Conservation (phyloP, 257 asterid species). For the Fraxinus americana region DNA sequence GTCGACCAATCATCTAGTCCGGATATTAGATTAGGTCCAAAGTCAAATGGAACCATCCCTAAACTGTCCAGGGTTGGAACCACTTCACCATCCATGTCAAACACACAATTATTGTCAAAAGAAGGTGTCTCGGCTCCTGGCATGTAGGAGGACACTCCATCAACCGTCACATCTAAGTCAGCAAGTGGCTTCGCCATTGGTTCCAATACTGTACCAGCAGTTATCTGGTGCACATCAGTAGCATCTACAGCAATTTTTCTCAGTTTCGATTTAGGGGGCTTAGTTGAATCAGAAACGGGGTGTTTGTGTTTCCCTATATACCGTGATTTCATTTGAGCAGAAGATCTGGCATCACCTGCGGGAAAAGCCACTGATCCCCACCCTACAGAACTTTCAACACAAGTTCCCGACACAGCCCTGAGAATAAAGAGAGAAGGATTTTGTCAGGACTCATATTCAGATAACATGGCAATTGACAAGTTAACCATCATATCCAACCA, state of each 20-base stretch:
- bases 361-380: conserved; percentile 53
- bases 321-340: conserved; percentile 39
- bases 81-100: conserved; percentile 41
- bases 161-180: conserved; percentile 35
- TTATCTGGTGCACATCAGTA: conserved; percentile 24
- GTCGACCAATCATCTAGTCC: conserved; percentile 65
- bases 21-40: conserved; percentile 46
- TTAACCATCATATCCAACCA: background rate
- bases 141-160: conserved; percentile 31
- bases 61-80: conserved; percentile 27
- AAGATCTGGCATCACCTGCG: conserved; percentile 40
- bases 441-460: background rate
- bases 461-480: background rate
- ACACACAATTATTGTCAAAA: conserved; percentile 23
- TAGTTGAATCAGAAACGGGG: conserved; percentile 47
- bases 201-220: conserved; percentile 41
- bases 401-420: conserved; percentile 49
- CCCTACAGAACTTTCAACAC: conserved; percentile 36
- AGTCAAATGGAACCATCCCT: conserved; percentile 38
- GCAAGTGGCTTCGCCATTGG: conserved; percentile 31
- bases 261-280: conserved; percentile 59
- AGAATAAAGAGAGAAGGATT: conserved; percentile 16
- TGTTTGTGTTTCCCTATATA: conserved; percentile 62
- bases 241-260: conserved; percentile 53
- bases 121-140: conserved; percentile 43